Evolutionary conservation across 371 early-diverging fungal genomes (phyloP), one percentile per base, ranked within the genome.

Genomic region (Actinomortierella ambigua): DNA sequence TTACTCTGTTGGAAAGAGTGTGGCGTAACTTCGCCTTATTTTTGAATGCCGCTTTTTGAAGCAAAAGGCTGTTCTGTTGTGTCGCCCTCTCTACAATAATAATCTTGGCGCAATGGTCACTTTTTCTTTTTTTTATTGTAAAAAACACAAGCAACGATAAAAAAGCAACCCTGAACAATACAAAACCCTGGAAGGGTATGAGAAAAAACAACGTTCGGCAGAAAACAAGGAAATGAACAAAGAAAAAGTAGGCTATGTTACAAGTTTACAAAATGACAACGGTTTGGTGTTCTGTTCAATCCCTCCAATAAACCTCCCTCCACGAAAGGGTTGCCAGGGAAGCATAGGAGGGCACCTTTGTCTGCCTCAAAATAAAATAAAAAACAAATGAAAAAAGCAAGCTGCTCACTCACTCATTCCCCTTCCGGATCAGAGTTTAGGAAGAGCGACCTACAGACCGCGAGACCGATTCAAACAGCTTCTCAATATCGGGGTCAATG

Each of bases 381-480:
- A 34, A 34, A 34, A 34, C 4, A 34, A 34, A 34, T 11, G 34
- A 34, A 4, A 43, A 42, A 23, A 29, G 18, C 18, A 24, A 7
- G 6, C 17, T 3, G 13, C 42, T 6, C 13, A 18, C 40, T n/a
- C 20, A 11, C 4, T 14, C 29, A n/a, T n/a, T n/a, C n/a, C n/a
- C n/a, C n/a, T n/a, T n/a, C n/a, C n/a, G n/a, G n/a, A n/a, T n/a
- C n/a, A n/a, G n/a, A n/a, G n/a, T 53, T 56, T 63, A 73, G n/a
- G 59, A 55, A 20, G 63, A 70, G 23, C 62, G 59, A 53, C 60
- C 55, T 51, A 68, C 57, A 69, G 76, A 86, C 75, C 88, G 83
- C 40, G 88, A 86, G 24, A 90, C 90, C 55, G 85, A 85, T 57
- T 90, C 88, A 78, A 91, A 90, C 42, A 90, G 71, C 44, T 88